A percentile compares a stretch with the other conserved stretches of the same genome.
Evolutionary conservation across 2,329 filamentous ascomycete genomes (phyloP).

Genomic region (Alternaria longipes): DNA sequence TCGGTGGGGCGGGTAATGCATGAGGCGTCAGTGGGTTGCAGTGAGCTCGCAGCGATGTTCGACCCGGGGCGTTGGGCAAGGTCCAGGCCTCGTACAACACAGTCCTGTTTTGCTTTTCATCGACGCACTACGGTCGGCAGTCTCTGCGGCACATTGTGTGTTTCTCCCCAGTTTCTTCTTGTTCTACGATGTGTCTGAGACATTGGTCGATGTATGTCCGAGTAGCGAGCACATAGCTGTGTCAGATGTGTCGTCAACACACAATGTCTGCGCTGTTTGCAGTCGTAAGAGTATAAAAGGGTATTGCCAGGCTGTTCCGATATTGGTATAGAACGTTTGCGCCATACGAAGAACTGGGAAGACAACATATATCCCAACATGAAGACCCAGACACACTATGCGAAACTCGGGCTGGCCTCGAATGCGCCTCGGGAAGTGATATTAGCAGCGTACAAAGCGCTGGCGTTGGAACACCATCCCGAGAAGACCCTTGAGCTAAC

Average conservation of each 20-base stretch:
- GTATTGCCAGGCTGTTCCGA: constrained; percentile 5
- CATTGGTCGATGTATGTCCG: background rate
- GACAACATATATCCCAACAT: background rate
- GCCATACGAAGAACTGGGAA: background rate
- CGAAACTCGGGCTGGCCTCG: constrained; percentile 25
- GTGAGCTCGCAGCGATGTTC: background rate
- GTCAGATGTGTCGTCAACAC: constrained; percentile 13
- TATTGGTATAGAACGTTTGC: background rate
- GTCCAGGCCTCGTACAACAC: background rate
- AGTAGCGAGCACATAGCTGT: background rate
- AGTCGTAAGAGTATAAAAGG: background rate
- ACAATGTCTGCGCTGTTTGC: constrained; percentile 12
- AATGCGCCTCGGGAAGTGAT: constrained; percentile 25
- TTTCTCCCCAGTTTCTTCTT: background rate
- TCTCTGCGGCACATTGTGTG: background rate
- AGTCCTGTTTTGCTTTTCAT: background rate
- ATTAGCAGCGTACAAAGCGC: constrained; percentile 31
- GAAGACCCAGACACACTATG: constrained; percentile 24
- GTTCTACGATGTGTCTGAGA: background rate
- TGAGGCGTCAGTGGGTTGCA: constrained; percentile 1
- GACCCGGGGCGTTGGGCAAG: background rate
- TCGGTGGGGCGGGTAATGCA: constrained; percentile 6
- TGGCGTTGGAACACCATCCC: constrained; percentile 25
- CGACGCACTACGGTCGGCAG: background rate
- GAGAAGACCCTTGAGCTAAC: constrained; percentile 24